Evolutionary conservation across 2,329 filamentous ascomycete species (phyloP), one percentile per base, ranked within the genome.

Genomic region (Phyllosticta paracitricarpa): DNA sequence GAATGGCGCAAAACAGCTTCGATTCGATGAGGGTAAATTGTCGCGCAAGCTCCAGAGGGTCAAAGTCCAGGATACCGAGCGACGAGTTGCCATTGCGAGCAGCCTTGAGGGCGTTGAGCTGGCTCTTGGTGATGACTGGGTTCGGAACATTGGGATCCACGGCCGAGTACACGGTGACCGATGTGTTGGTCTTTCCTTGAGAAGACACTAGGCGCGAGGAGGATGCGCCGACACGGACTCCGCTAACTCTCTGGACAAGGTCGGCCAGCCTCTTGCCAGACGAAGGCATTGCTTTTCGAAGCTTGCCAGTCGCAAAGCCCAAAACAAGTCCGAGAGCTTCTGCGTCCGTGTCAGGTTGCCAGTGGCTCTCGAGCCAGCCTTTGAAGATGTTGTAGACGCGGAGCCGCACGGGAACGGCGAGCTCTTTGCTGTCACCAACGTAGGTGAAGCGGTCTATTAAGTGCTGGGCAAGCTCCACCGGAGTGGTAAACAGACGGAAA

Each of bases 341-440:
- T 59, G 84, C 83, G 71, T 99, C 94, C 10, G 86, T 85, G 63
- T 91, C 85, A 65, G 90, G 85, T 56, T 89, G 85, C 93, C 94
- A 99, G 74, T 99, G 91, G 6, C 89, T 94, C 76, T 97, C 94
- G 22, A 99, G 79, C 94, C 94, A 99, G 52, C 89, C 89, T 75
- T 99, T 99, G 81, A 99, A 91, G 61, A 91, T 87, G 71, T 99
- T 97, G 78, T 95, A 97, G 1, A 97, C 91, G 58, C 94, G 85
- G 56, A 99, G 79, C 57, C 92, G 86, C 24, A 97, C 93, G 0
- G 93, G 90, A 2, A 81, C 83, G 24, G 91, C 86, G 64, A 92
- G 83, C 62, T 86, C 82, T 24, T 86, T 84, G 56, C 87, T 89
- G 63, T 94, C 88, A 12, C 85, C 88, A 48, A 96, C 88, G 67